Base-by-base conservation (phyloP, 176 grass and related monocot species). In the Triticum monococcum region DNA sequence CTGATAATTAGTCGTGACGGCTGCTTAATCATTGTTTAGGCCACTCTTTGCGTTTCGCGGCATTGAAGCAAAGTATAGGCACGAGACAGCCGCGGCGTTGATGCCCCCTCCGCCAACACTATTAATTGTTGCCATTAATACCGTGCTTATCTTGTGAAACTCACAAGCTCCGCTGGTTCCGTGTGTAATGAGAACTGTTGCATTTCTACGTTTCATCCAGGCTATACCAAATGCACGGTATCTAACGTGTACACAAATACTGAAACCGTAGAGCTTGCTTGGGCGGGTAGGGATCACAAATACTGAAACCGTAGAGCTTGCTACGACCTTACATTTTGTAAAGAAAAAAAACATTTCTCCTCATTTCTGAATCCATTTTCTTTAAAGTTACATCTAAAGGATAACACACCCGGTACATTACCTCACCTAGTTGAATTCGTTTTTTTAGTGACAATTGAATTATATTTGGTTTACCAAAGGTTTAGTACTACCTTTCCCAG, bases 51-150 rank as follows among this genome's bases (percentile, higher is more conserved):
- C 68, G 32, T 89, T 90, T 72, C 89, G 72, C 84, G 65, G 65
- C 56, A 90, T 73, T 72, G 84, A 90, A 86, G 88, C 88, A 86
- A 90, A 82, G 79, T 41, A 62, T 26, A 1, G 18, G 41, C 50
- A 33, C 79, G 79, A 83, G 84, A 90, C 72, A 54, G 12, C 52
- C 14, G 61, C 52, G 72, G 88, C 23, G 79, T 45, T 72, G 72
- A 90, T 78, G 64, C 54, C 79, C 65, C 79, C 83, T 77, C 33
- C 24, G 68, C 82, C 82, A 85, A 74, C 82, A 59, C 59, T 26
- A 23, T 78, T 75, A 75, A 9, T 61, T 23, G 48, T 56, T 73
- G 43, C 59, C 73, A 87, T 83, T 83, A 87, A 83, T 43, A 64
- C 40, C 56, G 33, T 59, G 56, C 56, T 66, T 74, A 74, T 79